Evolutionary conservation across 805 yeast species (phyloP).

Genomic region (Wickerhamomyces sydowiorum): DNA sequence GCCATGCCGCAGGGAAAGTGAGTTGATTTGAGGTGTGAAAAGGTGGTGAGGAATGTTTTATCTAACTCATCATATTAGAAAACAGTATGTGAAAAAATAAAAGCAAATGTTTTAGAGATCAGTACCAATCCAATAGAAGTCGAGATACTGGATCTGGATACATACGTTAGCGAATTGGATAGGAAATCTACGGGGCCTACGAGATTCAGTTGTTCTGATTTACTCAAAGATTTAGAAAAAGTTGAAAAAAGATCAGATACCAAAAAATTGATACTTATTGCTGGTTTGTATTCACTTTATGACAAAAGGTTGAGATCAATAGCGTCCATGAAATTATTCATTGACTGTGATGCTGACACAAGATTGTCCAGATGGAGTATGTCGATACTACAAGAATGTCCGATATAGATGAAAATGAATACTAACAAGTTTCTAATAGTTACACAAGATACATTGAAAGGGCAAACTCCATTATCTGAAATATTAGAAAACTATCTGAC

Average conservation of each 20-base stretch:
- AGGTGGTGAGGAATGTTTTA: background rate
- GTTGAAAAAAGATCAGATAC: slow-evolving; percentile 17
- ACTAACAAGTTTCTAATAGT: slow-evolving; percentile 18
- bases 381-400: background rate
- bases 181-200: slow-evolving; percentile 7
- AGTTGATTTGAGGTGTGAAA: background rate
- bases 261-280: slow-evolving; percentile 42
- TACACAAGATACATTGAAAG: slow-evolving; percentile 23
- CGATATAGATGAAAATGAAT: too few relatives aligned
- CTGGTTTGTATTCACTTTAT: slow-evolving; percentile 78
- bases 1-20: slow-evolving; percentile 55
- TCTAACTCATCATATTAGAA: slow-evolving; percentile 10
- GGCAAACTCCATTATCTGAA: slow-evolving; percentile 18
- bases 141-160: slow-evolving; percentile 38
- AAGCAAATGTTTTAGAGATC: slow-evolving; percentile 22
- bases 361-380: slow-evolving; percentile 71
- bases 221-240: slow-evolving; percentile 27
- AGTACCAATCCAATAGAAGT: slow-evolving; percentile 19
- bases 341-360: slow-evolving; percentile 83
- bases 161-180: slow-evolving; percentile 23
- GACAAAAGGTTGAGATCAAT: slow-evolving; percentile 47
- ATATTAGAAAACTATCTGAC: slow-evolving; percentile 43
- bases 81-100: slow-evolving; percentile 30
- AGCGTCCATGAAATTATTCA: slow-evolving; percentile 64
- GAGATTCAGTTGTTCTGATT: slow-evolving; percentile 13